Base-by-base conservation (phyloP, 768 basidiomycete genomes). In the Paxillus ammoniavirescens region DNA sequence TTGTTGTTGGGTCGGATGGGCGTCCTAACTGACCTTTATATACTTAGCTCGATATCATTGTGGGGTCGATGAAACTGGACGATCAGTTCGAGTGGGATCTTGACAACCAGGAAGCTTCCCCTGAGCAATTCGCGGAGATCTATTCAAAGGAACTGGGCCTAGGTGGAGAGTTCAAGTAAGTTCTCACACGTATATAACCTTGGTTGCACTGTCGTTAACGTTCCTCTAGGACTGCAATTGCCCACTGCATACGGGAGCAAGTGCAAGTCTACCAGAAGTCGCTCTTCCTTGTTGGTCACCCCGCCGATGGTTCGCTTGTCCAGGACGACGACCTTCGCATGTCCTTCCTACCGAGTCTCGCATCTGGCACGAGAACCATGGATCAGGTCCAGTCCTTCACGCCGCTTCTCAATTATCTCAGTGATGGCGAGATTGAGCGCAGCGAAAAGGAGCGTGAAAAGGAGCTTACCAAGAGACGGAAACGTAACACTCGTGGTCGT, bases 11-110 rank as follows among this genome's bases (percentile, higher is more conserved):
- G 7, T 17, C n/a, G 8, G 49, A 42, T 8, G 13, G 36, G 30
- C 40, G 2, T 23, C 23, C 10, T 46, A 35, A 49, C 38, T n/a
- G 38, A 49, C 41, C 42, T 41, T 40, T 52, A 55, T 47, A 13
- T 6, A 31, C 10, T 37, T 53, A 98, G 94, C 82, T 99, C 57
- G 96, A 98, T 71, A 93, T 98, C 71, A 91, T 93, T 50, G 87
- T 95, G 51, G 96, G 93, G 21, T 84, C 87, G 7, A 83, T 94
- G 75, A 94, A 95, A 69, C 80, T 99, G 21, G 90, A 93, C 52
- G 97, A 99, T 71, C 90, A 94, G 64, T 96, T 98, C 64, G 97
- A 98, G 67, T 99, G 97, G 97, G 96, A 99, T 68, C 71, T 98
- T 36, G 87, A 87, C 60, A 93, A 89, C 52, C 72, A 76, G 18